Evolutionary conservation across 2,329 filamentous ascomycete species (phyloP), one percentile per base, ranked within the genome.

Genomic region (Colletotrichum echinochloae): DNA sequence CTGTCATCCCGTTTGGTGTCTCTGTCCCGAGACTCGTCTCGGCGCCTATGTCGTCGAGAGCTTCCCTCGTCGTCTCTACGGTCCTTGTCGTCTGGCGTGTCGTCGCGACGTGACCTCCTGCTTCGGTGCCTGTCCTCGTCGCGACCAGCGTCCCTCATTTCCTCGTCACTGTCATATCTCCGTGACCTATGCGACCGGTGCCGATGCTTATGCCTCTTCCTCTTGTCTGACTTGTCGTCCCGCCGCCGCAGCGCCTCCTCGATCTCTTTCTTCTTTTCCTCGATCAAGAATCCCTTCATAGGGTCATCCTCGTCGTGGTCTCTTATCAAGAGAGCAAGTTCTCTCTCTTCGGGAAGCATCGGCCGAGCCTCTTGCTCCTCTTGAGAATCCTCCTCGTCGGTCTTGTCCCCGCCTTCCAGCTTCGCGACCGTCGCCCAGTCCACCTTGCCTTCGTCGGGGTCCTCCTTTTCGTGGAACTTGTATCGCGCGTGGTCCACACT

Each of bases 291-390:
- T 46, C 89, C 90, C 81, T 97, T 98, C 96, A 99, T 99, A 0
- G 96, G 96, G 79, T 99, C 96, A 72, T 98, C 95, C 30, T 98
- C 95, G 74, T 98, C 96, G 73, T 97, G 92, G 20, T 95, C 91
- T 64, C 88, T 84, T 62, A 97, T 89, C 66, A 98, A 80, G 54
- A 90, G 87, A 60, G 89, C 89, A 60, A 98, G 82, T 78, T 98
- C 95, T 65, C 85, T 84, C 82, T 98, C 95, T 78, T 98, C 95
- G 71, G 90, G 92, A 14, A 97, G 81, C 83, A 93, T 80, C 1
- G 91, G 91, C 68, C 92, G 83, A 62, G 81, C 75, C 56, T 80
- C 80, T 73, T 81, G 76, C 57, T 80, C 80, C 73, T 82, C 81
- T 64, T 83, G 82, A 62, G 83, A 82, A 46, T 77, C 76, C 67